Conservation (phyloP, 768 basidiomycete species). For the Mycena polygramma region DNA sequence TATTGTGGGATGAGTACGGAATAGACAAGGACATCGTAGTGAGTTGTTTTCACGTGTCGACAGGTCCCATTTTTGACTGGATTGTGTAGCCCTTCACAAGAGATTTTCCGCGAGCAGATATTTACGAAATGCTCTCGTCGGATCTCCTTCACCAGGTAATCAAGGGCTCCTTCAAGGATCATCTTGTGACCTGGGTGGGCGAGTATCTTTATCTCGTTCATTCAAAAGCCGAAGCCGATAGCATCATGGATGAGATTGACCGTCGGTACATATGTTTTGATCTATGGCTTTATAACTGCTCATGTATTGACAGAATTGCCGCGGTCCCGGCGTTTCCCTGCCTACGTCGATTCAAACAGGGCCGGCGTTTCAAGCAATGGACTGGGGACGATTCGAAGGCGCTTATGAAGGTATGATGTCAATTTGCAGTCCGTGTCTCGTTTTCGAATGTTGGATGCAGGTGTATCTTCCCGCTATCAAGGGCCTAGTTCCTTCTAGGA, state of each 20-base stretch:
- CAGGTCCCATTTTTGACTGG: too few species aligned
- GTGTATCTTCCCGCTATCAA: constrained; percentile 40
- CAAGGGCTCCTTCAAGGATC: constrained; percentile 47
- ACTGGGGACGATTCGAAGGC: constrained; percentile 45
- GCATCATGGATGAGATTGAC: constrained; percentile 52
- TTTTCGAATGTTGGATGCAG: constrained; percentile 10
- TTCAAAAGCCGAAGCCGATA: constrained; percentile 27
- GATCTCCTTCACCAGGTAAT: constrained; percentile 48
- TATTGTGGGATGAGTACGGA: too few species aligned
- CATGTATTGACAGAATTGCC: constrained; percentile 31
- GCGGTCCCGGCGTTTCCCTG: constrained; percentile 31
- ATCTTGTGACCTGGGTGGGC: constrained; percentile 46
- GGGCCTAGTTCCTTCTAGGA: constrained; percentile 30
- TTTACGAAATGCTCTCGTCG: constrained; percentile 44
- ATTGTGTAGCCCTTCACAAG: constrained; percentile 41
- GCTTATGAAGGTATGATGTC: constrained; percentile 46
- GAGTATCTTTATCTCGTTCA: constrained; percentile 40
- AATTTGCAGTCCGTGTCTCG: not conserved
- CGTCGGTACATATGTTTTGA: constrained; percentile 38
- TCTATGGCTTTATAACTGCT: not conserved
- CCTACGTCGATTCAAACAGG: constrained; percentile 38
- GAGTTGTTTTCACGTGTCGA: too few species aligned
- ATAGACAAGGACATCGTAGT: too few species aligned
- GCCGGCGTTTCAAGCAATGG: constrained; percentile 41
- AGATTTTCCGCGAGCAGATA: constrained; percentile 43